These are phyloP conservation scores for Ceratocystis variospora DNA, from an alignment of 2,329 filamentous ascomycete species.

Conservation along the genomic window DNA sequence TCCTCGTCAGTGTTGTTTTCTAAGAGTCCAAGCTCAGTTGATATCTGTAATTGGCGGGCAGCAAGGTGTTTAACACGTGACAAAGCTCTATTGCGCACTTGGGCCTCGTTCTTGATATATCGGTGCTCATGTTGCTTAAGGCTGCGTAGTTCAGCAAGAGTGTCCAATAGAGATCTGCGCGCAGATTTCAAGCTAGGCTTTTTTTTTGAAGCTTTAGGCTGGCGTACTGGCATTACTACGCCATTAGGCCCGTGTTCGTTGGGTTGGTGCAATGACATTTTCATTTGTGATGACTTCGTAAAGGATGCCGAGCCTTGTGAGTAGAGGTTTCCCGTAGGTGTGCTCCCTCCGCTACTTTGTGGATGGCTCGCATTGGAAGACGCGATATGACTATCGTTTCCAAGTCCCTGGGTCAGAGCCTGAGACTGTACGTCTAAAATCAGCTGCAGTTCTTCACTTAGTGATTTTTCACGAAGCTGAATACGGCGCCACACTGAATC, in stretches of 20 bases:
- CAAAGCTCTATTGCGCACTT: conserved; percentile 43
- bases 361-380: not conserved
- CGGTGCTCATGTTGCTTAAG: conserved; percentile 57
- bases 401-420: conserved; percentile 21
- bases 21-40: conserved; percentile 38
- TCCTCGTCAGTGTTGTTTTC: conserved; percentile 43
- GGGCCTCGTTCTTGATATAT: conserved; percentile 43
- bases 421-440: conserved; percentile 37
- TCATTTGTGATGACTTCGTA: conserved; percentile 28
- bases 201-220: conserved; percentile 37
- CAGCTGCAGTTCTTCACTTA: conserved; percentile 36
- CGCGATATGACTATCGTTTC: not conserved
- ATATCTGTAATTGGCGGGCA: conserved; percentile 37
- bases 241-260: conserved; percentile 30
- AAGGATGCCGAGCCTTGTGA: conserved; percentile 26
- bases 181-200: conserved; percentile 47
- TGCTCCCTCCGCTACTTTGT: conserved; percentile 27
- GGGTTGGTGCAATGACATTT: conserved; percentile 31
- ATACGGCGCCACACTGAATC: conserved; percentile 37
- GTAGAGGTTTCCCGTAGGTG: conserved; percentile 30
- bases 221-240: conserved; percentile 46
- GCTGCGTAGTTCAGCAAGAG: conserved; percentile 49
- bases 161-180: conserved; percentile 48
- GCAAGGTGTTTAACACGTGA: conserved; percentile 41
- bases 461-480: conserved; percentile 32